phyloP scores from a whole-genome alignment of 257 asterid genomes.

The Solanum sitiens region DNA sequence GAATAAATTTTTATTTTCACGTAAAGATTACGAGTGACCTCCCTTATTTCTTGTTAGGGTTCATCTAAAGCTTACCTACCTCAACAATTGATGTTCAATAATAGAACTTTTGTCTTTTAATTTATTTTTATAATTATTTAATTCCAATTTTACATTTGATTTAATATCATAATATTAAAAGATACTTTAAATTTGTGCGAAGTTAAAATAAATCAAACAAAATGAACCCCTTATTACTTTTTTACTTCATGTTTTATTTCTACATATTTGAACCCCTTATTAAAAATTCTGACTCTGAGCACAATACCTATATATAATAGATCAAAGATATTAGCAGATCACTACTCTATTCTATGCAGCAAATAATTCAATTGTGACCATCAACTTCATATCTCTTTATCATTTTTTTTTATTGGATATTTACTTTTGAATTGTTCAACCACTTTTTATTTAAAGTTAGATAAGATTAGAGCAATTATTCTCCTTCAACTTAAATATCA shows the following conservation, averaged over 20 bases:
- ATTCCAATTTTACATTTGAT: rapidly evolving
- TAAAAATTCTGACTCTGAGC: no score
- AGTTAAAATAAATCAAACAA: no score
- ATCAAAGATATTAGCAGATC: not conserved
- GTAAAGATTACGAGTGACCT: not conserved
- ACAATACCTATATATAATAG: not conserved
- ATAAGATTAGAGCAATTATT: not conserved
- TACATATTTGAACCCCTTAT: no score
- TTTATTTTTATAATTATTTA: no score
- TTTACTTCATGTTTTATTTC: no score
- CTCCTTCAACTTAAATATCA: not conserved
- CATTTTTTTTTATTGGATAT: not conserved
- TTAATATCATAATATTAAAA: no score
- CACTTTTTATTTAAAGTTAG: not conserved
- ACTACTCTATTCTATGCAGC: not conserved
- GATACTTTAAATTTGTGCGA: no score
- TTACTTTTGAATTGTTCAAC: not conserved
- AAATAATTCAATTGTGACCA: not conserved
- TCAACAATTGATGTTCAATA: not conserved
- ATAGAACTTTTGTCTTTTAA: not conserved
- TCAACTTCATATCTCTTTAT: not conserved
- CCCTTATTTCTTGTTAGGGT: not conserved
- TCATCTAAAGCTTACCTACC: not conserved
- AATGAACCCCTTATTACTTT: no score
- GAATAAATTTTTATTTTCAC: not conserved